A percentile compares a stretch with the other conserved stretches of the same genome.
Conservation (phyloP, 306 rosid genomes). For the Malus fusca region DNA sequence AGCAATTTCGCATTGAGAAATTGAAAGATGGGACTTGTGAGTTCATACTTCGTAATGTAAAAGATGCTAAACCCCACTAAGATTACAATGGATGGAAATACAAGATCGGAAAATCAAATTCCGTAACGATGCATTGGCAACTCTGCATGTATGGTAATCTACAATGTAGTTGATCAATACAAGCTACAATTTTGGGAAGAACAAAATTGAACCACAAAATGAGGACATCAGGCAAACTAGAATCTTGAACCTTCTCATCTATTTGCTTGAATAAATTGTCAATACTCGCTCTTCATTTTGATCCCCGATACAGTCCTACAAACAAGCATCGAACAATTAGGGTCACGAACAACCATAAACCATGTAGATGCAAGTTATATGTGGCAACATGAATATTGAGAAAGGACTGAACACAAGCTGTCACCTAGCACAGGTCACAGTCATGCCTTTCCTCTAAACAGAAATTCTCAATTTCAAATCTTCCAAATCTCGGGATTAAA, state of each 20-base stretch:
- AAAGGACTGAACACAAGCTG: too few relatives aligned
- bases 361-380: background rate
- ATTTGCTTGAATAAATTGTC: slow-evolving; percentile 67
- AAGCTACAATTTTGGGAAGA: slow-evolving; percentile 15
- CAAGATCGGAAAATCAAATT: background rate
- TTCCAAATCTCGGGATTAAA: too few relatives aligned
- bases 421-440: too few relatives aligned
- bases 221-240: background rate
- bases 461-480: too few relatives aligned
- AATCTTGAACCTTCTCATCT: slow-evolving; percentile 36
- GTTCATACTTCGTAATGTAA: too few relatives aligned
- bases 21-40: too few relatives aligned
- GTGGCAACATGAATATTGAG: background rate
- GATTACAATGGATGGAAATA: background rate
- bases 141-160: slow-evolving; percentile 18
- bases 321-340: slow-evolving; percentile 5
- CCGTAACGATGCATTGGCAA: background rate
- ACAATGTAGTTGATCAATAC: slow-evolving; percentile 17
- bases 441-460: too few relatives aligned
- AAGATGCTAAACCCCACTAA: background rate
- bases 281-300: slow-evolving; percentile 87
- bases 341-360: background rate
- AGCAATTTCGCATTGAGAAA: too few relatives aligned
- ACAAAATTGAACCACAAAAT: slow-evolving; percentile 58
- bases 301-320: slow-evolving; percentile 81